Evolutionary conservation across 2,329 filamentous ascomycete species (phyloP), one percentile per base, ranked within the genome.

Genomic region (Fusarium papillatum): DNA sequence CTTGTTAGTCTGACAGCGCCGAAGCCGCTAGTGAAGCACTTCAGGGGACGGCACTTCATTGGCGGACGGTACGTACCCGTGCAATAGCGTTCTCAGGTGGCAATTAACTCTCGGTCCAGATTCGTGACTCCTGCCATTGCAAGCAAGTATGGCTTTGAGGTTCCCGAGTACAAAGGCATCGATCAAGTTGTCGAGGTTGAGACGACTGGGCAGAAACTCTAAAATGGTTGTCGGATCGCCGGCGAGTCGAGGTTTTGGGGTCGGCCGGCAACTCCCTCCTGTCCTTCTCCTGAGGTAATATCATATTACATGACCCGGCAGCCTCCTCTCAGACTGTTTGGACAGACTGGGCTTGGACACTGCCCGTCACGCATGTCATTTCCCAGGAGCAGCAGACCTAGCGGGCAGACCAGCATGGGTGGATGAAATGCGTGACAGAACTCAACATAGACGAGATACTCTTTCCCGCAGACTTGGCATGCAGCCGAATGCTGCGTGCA

Each of bases 1-100:
- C 87, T 99, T 69, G 92, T 99, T 77, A 98, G 95, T 82, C 87
- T 99, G 81, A 98, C 96, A 60, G 97, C 97, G 13, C 95, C 97
- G 5, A 99, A 99, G 85, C 96, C 96, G 9, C 87, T 98, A 72
- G 94, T 95, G 9, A 94, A 93, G 83, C 91, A 92, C 82, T 99
- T 98, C 83, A 91, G 88, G 74, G 97, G 96, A 1, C 91, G 95
- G 59, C 97, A 99, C 87, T 99, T 98, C 81, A 84, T 99, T 67
- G 97, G 97, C 10, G 97, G 97, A 66, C 88, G 95, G 90, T 94
- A 86, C 80, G 88, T 85, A 81, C 79, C 71, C 63, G 39, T 38
- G 36, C 38, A 31, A 48, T 39, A 46, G 31, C 57, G 7, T 60
- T 50, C 50, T 31, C 26, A 48, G 43, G 19, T 71, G 46, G 66